Evolutionary conservation across 352 stramenopile species (phyloP).

Genomic region (Ochromonadaceae sp.): DNA sequence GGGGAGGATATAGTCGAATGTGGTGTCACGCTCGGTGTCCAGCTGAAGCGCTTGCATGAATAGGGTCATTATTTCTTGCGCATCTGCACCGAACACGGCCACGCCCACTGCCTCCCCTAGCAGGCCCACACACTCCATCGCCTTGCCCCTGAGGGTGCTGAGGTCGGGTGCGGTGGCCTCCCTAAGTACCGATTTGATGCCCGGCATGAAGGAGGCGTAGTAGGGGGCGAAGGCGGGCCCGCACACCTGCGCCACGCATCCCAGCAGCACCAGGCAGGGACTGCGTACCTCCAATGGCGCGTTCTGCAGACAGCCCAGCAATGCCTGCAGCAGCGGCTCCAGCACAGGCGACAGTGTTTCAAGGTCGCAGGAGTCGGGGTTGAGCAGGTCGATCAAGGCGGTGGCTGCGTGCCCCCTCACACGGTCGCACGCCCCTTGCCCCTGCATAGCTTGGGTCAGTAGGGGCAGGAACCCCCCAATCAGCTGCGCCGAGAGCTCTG

Average conservation of each 20-base stretch:
- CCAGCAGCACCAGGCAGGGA: neutral
- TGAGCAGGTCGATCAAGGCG: slow-evolving; percentile 11
- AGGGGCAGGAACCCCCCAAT: neutral
- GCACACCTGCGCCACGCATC: slow-evolving; percentile 7
- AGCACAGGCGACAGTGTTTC: neutral
- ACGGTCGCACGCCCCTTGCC: neutral
- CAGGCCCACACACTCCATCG: slow-evolving; percentile 17
- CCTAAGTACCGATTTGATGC: slow-evolving; percentile 3
- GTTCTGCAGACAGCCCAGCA: neutral
- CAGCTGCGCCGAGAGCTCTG: neutral
- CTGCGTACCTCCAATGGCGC: neutral
- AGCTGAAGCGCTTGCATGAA: neutral
- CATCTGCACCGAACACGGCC: neutral
- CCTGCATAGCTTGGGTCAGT: neutral
- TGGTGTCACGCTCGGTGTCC: neutral
- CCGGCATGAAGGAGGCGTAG: slow-evolving; percentile 9
- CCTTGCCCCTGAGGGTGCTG: neutral
- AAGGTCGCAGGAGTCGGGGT: neutral
- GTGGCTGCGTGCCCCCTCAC: slow-evolving; percentile 2
- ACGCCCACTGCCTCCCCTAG: slow-evolving; percentile 13
- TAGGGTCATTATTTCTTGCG: neutral
- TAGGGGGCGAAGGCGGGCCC: neutral
- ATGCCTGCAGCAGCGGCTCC: neutral
- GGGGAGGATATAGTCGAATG: slow-evolving; percentile 17
- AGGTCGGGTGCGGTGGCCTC: neutral